Conservation (phyloP, 306 rosid species). For the Gynostemma pentaphyllum region DNA sequence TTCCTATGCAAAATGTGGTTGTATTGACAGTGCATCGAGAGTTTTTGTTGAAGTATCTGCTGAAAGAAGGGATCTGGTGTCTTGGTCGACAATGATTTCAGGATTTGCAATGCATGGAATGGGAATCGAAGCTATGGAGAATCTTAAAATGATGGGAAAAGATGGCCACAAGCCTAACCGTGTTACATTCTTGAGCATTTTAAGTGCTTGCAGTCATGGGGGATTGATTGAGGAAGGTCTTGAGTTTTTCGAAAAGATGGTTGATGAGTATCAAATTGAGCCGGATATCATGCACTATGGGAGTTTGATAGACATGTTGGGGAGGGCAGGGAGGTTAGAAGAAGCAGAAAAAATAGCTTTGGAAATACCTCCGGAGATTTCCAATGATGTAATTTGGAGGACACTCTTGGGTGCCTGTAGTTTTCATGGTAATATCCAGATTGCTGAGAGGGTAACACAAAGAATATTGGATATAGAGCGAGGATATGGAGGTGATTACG, state of each 20-base stretch:
- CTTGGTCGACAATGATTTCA: conserved; percentile 58
- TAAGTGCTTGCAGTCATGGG: conserved; percentile 67
- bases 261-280: conserved; percentile 24
- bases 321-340: conserved; percentile 61
- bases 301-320: conserved; percentile 59
- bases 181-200: conserved; percentile 46
- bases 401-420: conserved; percentile 64
- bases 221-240: conserved; percentile 69
- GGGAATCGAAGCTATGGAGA: conserved; percentile 45
- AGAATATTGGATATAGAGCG: conserved; percentile 46
- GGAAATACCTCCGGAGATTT: conserved; percentile 40
- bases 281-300: conserved; percentile 63
- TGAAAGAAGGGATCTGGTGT: conserved; percentile 42
- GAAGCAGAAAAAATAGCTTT: conserved; percentile 56
- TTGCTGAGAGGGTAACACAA: conserved; percentile 45
- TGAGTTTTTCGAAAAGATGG: conserved; percentile 46
- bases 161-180: conserved; percentile 44
- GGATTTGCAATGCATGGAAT: conserved; percentile 60
- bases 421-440: conserved; percentile 41
- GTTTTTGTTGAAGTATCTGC: conserved; percentile 37
- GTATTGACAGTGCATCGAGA: conserved; percentile 38
- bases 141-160: conserved; percentile 42
- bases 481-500: conserved; percentile 65
- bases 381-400: conserved; percentile 62
- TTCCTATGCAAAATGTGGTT: conserved; percentile 66